These are phyloP conservation scores for Elsinoe perseae DNA, from an alignment of 2,329 filamentous ascomycete genomes.

Conservation along the genomic window DNA sequence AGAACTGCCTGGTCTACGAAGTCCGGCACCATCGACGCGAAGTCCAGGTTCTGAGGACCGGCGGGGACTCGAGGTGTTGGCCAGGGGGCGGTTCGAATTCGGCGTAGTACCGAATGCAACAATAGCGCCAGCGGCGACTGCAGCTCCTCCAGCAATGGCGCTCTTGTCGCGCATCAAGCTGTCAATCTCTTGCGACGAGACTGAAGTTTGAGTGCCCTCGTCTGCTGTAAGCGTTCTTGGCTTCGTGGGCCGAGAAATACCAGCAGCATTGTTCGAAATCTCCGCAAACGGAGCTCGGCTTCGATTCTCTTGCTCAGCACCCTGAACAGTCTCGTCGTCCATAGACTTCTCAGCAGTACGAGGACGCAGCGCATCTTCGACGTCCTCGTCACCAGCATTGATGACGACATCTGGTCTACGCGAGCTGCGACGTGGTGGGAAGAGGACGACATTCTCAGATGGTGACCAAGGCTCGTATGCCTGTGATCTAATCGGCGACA, in stretches of 20 bases:
- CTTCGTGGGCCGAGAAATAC: constrained; percentile 8
- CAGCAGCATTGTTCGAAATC: constrained; percentile 18
- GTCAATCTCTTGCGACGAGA: constrained; percentile 78
- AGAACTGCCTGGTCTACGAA: constrained; percentile 61
- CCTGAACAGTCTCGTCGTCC: constrained; percentile 18
- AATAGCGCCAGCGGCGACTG: constrained; percentile 18
- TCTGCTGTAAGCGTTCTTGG: constrained; percentile 39
- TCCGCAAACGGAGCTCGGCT: constrained; percentile 18
- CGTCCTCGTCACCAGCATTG: not conserved
- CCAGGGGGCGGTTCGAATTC: constrained; percentile 17
- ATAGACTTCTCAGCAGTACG: constrained; percentile 14
- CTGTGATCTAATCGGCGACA: constrained; percentile 20
- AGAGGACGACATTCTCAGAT: constrained; percentile 4
- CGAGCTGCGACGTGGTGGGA: constrained; percentile 15
- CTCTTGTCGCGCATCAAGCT: constrained; percentile 56
- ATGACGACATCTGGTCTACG: constrained; percentile 6
- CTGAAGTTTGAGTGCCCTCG: constrained; percentile 69
- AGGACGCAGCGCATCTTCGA: not conserved
- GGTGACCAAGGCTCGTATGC: constrained; percentile 20
- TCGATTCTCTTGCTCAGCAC: not conserved
- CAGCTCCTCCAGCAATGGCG: constrained; percentile 17
- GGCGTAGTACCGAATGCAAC: constrained; percentile 26
- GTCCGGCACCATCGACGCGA: constrained; percentile 10
- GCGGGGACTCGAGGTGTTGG: constrained; percentile 19
- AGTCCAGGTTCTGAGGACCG: constrained; percentile 18